A percentile compares a stretch with the other conserved stretches of the same genome.
phyloP scores from a whole-genome alignment of 371 early-diverging fungal species.

The Syncephalis fuscata region DNA sequence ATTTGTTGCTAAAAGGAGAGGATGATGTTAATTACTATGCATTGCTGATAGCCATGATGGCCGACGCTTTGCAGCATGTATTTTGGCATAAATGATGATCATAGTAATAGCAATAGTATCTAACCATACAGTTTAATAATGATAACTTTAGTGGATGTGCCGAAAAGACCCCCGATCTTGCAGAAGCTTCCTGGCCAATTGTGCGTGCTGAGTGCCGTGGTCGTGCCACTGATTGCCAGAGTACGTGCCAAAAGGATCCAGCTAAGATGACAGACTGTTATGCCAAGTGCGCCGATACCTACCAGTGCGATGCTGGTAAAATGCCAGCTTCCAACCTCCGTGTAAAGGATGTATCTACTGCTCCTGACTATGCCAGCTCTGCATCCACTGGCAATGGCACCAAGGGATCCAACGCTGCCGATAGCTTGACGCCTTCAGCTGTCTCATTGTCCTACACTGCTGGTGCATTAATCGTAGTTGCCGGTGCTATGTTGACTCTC shows the following conservation, averaged over 20 bases:
- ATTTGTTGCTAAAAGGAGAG: too few relatives aligned
- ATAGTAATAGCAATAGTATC: too few relatives aligned
- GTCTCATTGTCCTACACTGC: not conserved
- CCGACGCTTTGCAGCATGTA: too few relatives aligned
- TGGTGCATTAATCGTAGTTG: not conserved
- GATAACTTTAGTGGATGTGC: not conserved
- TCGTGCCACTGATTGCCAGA: not conserved
- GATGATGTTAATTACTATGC: too few relatives aligned
- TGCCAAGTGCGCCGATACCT: not conserved
- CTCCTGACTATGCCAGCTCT: not conserved
- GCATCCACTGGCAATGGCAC: not conserved
- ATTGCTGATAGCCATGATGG: too few relatives aligned
- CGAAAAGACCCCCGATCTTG: not conserved
- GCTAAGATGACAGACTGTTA: not conserved
- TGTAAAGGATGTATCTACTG: not conserved
- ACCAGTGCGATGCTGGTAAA: not conserved
- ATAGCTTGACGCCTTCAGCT: not conserved
- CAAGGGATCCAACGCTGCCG: not conserved
- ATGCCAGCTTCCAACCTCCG: not conserved
- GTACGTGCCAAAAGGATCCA: not conserved
- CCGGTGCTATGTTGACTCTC: not conserved
- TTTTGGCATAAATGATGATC: too few relatives aligned
- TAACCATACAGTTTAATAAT: too few relatives aligned
- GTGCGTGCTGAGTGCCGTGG: not conserved
- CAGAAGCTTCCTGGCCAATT: not conserved